Base-by-base conservation (phyloP, 306 rosid genomes). In the Vicia faba region DNA sequence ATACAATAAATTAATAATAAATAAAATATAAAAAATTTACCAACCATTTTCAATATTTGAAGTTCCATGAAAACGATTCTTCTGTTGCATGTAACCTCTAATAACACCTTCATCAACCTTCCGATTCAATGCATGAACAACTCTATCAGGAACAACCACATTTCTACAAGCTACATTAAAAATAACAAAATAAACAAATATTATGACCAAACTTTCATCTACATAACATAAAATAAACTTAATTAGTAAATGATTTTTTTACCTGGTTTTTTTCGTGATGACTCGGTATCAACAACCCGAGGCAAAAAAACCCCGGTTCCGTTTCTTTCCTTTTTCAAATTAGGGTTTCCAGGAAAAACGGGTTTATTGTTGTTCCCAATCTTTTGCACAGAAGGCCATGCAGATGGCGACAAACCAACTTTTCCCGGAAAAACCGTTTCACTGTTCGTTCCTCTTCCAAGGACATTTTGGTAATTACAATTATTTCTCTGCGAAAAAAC, bases 221-320 rank as follows among this genome's bases (percentile, higher is more conserved):
- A n/a, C n/a, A n/a, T n/a, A n/a, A n/a, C n/a, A n/a, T n/a, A n/a
- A n/a, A n/a, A n/a, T n/a, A n/a, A n/a, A n/a, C n/a, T n/a, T n/a
- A n/a, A n/a, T n/a, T n/a, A n/a, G n/a, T n/a, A n/a, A n/a, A n/a
- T n/a, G n/a, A n/a, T n/a, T n/a, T 50, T 4, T 11, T 19, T 2
- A 86, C 98, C 95, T 78, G 73, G 71, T 51, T 84, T 89, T 53
- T 61, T 78, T 0, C 86, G 63, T 0, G 79, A 4, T 29, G 83
- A 83, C 1, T 74, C 18, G 1, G 71, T 65, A 3, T 77, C 81
- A 12, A 61, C 69, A 54, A 60, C 77, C 20, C 93, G 88, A 33
- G 98, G 98, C 57, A 92, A 64, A 58, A 92, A 92, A 6, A 92
- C 98, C 0, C 98, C 98, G 2, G 98, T 92, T 11, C 98, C 98